Evolutionary conservation across 1,139 yeast species (phyloP), one percentile per base, ranked within the genome.

Genomic region (Taiozyma onychis): DNA sequence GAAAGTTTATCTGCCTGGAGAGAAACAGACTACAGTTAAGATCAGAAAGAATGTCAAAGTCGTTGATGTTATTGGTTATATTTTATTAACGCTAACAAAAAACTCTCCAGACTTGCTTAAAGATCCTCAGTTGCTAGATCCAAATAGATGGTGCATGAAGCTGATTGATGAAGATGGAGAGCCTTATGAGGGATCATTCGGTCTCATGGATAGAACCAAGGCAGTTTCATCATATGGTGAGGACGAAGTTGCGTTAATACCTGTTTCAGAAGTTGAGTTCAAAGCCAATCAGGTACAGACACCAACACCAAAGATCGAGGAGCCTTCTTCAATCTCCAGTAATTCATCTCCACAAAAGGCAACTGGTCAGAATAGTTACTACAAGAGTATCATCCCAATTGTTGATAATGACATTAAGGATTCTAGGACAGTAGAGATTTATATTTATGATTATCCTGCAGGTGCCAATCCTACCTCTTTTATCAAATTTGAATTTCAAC

Each of bases 81-180:
- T 80, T 6, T 66, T 85, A 34, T 70, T 74, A 44, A 66, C 67
- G 8, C 62, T 68, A 0, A 67, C 66, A 2, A 61, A 63, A 18
- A 51, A 54, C 16, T 57, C 54, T 8, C 56, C 57, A 2, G 52
- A 51, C 2, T 11, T 57, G 3, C 11, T 55, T 7, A 43, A 48
- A 1, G 49, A 52, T 8, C 42, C 44, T 2, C 54, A 37, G 37
- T 55, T 56, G 52, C 57, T 54, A 47, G 76, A 83, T 55, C 87
- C 89, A 0, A 84, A 85, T 60, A 70, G 70, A 47, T 86, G 89
- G 84, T 72, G 83, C 48, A 59, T 85, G n/a, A 85, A 82, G 52
- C 68, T 85, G 44, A 86, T 83, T 1, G 95, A 86, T 62, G 93
- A 85, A 53, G 91, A 85, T 62, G 93, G 93, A 8, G 90, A 85